Conservation (phyloP, 2,329 filamentous ascomycete genomes). For the Celoporthe dispersa region DNA sequence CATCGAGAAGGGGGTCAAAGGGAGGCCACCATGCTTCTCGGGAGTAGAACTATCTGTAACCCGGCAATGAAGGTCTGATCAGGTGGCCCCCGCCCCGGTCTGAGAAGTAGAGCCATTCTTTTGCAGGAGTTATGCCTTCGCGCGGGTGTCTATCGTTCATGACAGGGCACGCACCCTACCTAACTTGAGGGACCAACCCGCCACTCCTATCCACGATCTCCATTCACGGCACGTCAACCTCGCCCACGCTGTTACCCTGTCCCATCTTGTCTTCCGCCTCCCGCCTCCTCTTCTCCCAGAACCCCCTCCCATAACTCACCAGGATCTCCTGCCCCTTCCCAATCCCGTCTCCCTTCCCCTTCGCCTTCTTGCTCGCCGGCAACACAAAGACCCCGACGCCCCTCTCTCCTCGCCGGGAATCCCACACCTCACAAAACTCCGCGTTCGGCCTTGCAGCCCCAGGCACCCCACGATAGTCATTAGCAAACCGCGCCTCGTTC, state of each 20-base stretch:
- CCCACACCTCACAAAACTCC: conserved; percentile 64
- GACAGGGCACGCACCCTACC: background rate
- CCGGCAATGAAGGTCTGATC: background rate
- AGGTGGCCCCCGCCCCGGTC: background rate
- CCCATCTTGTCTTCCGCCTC: conserved; percentile 31
- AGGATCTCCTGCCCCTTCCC: conserved; percentile 66
- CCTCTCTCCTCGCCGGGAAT: conserved; percentile 53
- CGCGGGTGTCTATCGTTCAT: background rate
- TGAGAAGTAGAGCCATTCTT: background rate
- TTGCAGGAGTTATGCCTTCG: background rate
- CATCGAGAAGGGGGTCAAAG: background rate
- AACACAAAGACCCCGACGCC: conserved; percentile 64
- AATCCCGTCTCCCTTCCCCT: conserved; percentile 42
- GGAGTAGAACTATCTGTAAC: background rate
- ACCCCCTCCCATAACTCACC: conserved; percentile 70
- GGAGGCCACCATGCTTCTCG: background rate
- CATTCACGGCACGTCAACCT: background rate
- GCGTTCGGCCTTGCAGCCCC: conserved; percentile 53
- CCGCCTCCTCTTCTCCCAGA: conserved; percentile 59
- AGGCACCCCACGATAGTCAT: conserved; percentile 66
- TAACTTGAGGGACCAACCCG: background rate
- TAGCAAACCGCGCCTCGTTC: conserved; percentile 69
- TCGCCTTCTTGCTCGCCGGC: conserved; percentile 39
- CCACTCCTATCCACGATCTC: background rate
- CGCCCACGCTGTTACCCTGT: no score